Conservation (phyloP, 2,329 filamentous ascomycete species). For the Fusarium praegraminearum region DNA sequence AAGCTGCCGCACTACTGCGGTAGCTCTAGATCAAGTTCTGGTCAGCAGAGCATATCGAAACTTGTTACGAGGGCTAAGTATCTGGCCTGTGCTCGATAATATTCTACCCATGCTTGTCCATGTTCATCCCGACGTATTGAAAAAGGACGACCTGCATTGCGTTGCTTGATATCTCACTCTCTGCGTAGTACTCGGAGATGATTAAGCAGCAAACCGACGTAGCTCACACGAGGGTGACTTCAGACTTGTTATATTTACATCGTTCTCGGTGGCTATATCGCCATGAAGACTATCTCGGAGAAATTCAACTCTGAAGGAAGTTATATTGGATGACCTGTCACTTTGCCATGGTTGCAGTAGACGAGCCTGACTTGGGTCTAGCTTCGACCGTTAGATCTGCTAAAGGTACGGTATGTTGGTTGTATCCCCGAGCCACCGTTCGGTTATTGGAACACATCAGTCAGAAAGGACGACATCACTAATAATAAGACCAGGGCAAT, state of each 20-base stretch:
- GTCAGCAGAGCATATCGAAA: constrained; percentile 2
- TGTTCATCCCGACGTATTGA: background rate
- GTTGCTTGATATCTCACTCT: background rate
- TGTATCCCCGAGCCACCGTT: constrained; percentile 36
- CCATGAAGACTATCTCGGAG: constrained; percentile 16
- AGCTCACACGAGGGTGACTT: background rate
- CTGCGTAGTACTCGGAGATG: background rate
- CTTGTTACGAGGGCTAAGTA: constrained; percentile 22
- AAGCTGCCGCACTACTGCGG: constrained; percentile 25
- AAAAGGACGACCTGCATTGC: background rate
- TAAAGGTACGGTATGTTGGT: constrained; percentile 39
- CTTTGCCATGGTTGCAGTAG: constrained; percentile 9
- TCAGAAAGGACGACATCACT: background rate
- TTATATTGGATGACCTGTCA: constrained; percentile 29
- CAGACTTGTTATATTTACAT: background rate
- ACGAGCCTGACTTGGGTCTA: constrained; percentile 31
- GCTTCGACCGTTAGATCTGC: constrained; percentile 35
- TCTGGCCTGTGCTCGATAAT: background rate
- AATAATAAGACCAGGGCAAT: constrained; percentile 17
- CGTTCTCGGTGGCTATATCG: constrained; percentile 11
- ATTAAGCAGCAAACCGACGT: background rate
- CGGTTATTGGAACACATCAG: background rate
- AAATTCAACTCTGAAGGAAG: constrained; percentile 22
- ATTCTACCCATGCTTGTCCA: background rate
- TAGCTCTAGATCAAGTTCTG: constrained; percentile 5